Evolutionary conservation across 2,329 filamentous ascomycete species (phyloP).

Genomic region (Talaromyces funiculosus): DNA sequence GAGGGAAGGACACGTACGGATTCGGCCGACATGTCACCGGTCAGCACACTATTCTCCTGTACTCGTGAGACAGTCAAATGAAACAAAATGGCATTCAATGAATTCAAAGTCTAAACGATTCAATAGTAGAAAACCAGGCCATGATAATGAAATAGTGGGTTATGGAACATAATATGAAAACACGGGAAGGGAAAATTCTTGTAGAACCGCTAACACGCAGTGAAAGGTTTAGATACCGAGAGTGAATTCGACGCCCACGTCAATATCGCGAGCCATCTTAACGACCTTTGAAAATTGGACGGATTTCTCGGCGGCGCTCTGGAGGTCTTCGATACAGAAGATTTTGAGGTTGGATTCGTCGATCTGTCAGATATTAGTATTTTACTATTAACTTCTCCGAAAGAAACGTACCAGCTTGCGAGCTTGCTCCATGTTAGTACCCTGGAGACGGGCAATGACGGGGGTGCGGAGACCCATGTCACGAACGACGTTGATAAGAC

Average conservation of each 20-base stretch:
- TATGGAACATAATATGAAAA: not conserved
- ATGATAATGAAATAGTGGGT: not conserved
- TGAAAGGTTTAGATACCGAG: slow-evolving; percentile 71
- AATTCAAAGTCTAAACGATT: not conserved
- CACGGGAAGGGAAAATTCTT: not conserved
- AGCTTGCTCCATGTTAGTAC: slow-evolving; percentile 95
- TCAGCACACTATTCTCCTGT: not conserved
- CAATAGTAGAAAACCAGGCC: not conserved
- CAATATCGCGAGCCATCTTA: slow-evolving; percentile 96
- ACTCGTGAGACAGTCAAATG: not conserved
- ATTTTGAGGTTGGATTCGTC: slow-evolving; percentile 99
- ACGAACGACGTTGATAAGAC: slow-evolving; percentile 90
- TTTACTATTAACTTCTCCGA: not conserved
- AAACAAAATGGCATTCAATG: not conserved
- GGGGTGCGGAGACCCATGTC: slow-evolving; percentile 93
- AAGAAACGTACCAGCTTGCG: slow-evolving; percentile 61
- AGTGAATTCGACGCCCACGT: slow-evolving; percentile 92
- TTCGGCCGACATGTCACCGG: not conserved
- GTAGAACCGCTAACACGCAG: not conserved
- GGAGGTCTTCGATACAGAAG: slow-evolving; percentile 97
- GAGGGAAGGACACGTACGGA: not conserved
- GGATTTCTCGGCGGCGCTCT: slow-evolving; percentile 93
- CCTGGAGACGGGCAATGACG: slow-evolving; percentile 94
- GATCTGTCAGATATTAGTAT: slow-evolving; percentile 48
- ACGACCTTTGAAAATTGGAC: slow-evolving; percentile 99